A percentile compares a stretch with the other conserved stretches of the same genome.
Conservation (phyloP, 768 basidiomycete species). For the Termitomyces sp. region DNA sequence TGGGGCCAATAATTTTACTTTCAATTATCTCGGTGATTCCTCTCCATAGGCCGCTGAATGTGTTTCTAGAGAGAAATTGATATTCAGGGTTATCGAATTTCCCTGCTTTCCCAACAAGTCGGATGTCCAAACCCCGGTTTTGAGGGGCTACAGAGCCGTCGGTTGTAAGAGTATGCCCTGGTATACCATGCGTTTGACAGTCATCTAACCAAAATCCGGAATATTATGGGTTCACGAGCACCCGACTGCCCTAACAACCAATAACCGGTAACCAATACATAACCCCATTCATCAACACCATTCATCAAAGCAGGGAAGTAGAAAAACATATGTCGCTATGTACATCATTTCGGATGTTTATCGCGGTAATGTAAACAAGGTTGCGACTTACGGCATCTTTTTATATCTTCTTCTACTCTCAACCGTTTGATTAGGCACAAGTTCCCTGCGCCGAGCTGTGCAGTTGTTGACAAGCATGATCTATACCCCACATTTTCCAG, state of each 20-base stretch:
- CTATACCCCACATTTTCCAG: not conserved
- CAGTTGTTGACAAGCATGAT: not conserved
- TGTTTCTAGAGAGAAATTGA: too few relatives aligned
- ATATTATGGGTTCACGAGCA: not conserved
- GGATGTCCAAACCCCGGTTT: too few relatives aligned
- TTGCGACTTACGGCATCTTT: not conserved
- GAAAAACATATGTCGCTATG: not conserved
- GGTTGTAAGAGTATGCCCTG: not conserved
- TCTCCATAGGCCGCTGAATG: too few relatives aligned
- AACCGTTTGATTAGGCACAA: not conserved
- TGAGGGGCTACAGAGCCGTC: not conserved
- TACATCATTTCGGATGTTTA: not conserved
- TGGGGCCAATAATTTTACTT: too few relatives aligned
- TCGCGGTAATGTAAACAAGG: not conserved
- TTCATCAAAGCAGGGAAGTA: not conserved
- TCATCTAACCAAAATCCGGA: not conserved
- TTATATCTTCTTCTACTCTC: not conserved
- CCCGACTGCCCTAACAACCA: not conserved
- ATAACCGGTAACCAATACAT: too few relatives aligned
- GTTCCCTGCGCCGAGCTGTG: not conserved
- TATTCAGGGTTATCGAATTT: not conserved
- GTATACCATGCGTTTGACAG: not conserved
- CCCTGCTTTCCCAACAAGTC: too few relatives aligned
- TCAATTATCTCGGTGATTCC: not conserved
- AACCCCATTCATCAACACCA: not conserved